Base-by-base conservation (phyloP, 2,329 filamentous ascomycete genomes). In the Huntiella abstrusa region DNA sequence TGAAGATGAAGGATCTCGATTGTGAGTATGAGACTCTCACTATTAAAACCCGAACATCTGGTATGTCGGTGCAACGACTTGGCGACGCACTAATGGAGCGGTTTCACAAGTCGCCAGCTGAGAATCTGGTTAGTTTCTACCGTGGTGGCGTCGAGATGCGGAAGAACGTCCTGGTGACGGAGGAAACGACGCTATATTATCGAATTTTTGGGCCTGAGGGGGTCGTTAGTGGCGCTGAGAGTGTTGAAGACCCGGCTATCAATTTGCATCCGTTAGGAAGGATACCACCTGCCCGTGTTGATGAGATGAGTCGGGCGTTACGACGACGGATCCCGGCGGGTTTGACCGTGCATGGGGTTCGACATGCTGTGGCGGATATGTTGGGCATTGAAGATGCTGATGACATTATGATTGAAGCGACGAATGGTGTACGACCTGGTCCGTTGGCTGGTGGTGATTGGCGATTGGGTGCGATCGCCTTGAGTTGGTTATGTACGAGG, bases 401-500 rank as follows among this genome's bases (percentile, higher is more conserved):
- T 38, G 19, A 33, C 10, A 28, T 50, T 13, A 19, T 46, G 15
- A 35, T 50, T 8, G 48, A 50, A 22, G 48, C 48, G 5, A 12
- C 28, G n/a, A 50, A 50, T 33, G 48, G 48, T 12, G 44, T 50
- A 19, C 45, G 43, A 3, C 33, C 42, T 15, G 48, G 48, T 5
- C 35, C 48, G 2, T 43, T 50, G 41, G 48, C 47, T 13, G 48
- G 48, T 3, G 37, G 47, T 8, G 48, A 50, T 15, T 50, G 48
- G 48, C 33, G 41, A 13, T 22, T 50, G 17, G 33, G 22, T 13
- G 48, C 47, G 11, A 42, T 50, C 12, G 41, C 48, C 2, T 19
- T 34, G n/a, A 34, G 35, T 36, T 50, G 48, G 48, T 13, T 45
- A 19, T 50, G 48, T 37, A 44, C 45, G 7, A 47, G 44, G 32